These are phyloP conservation scores for Cadophora sp. DNA, from an alignment of 2,329 filamentous ascomycete species.

Conservation along the genomic window DNA sequence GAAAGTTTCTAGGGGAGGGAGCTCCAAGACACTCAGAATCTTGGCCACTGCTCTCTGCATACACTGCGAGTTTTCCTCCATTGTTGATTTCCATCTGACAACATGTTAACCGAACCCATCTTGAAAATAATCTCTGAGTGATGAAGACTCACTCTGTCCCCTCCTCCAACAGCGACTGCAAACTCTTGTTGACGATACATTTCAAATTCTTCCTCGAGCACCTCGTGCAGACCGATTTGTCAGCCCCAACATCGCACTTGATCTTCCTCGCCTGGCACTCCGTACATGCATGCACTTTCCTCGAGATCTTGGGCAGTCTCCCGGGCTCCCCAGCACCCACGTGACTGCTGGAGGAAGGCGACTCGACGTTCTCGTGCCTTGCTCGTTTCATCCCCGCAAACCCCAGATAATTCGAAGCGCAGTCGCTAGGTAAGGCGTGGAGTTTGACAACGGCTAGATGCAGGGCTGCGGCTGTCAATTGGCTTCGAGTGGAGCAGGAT, in stretches of 20 bases:
- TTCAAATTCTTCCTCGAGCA: conserved; percentile 57
- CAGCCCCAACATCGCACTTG: conserved; percentile 51
- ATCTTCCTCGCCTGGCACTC: conserved; percentile 63
- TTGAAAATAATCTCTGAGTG: not conserved
- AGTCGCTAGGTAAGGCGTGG: not conserved
- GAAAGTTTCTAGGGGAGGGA: conserved; percentile 51
- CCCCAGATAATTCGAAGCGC: conserved; percentile 5
- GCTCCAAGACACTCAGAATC: conserved; percentile 51
- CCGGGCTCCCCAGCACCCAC: not conserved
- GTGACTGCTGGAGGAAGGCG: conserved; percentile 16
- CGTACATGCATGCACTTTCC: conserved; percentile 45
- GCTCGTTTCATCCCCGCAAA: conserved; percentile 24
- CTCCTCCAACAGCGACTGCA: conserved; percentile 61
- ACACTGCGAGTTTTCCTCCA: conserved; percentile 48
- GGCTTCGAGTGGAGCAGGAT: conserved; percentile 5
- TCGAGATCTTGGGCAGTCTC: conserved; percentile 39
- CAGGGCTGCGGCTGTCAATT: not conserved
- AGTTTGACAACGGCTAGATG: not conserved
- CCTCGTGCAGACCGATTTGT: conserved; percentile 55
- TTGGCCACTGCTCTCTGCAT: conserved; percentile 54
- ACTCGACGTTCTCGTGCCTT: conserved; percentile 17
- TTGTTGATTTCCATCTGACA: conserved; percentile 53
- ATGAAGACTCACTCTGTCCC: conserved; percentile 54
- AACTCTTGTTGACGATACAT: conserved; percentile 61
- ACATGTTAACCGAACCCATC: not conserved